Evolutionary conservation across 2,329 filamentous ascomycete genomes (phyloP), one percentile per base, ranked within the genome.

Genomic region (Aschersonia sp.): DNA sequence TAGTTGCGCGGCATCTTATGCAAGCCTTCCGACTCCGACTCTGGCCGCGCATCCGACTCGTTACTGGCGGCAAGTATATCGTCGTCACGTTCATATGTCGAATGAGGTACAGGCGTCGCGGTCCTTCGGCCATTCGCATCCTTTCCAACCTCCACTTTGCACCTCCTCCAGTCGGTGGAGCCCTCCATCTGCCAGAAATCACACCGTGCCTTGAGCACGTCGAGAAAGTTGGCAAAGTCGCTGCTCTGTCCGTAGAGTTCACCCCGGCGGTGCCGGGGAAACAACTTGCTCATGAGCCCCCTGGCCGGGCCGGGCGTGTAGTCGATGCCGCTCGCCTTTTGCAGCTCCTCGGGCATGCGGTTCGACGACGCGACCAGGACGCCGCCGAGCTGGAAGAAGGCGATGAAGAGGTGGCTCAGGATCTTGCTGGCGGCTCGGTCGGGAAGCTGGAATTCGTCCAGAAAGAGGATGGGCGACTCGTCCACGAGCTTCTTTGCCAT

Each of bases 101-200:
- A 22, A 22, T 2, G 22, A 22, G 22, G 22, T 22, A 4, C 22
- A 22, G 22, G 22, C 22, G 22, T 22, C 22, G 22, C 22, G 22
- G 22, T 22, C 22, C 22, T 22, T 2, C 22, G 22, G 22, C 22
- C 22, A 22, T 22, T 22, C 3, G 22, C 22, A 22, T 22, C 22
- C 22, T 22, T 22, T 22, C 22, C 0, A 50, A 44, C 32, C 63
- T 61, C 44, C 83, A 77, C 45, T 73, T 66, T 53, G 10, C 40
- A 7, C 10, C 77, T 67, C 53, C 85, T 70, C 70, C 84, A 90
- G 58, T 92, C 86, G 48, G 70, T 77, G 2, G 74, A 74, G 1
- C 84, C 81, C 54, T 87, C 83, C 76, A 90, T 88, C 59, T 89
- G 82, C 83, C 84, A 89, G 45, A 89, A 80, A 55, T 90, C 84